Evolutionary conservation across 305 asterid species (phyloP).

Genomic region (Euphrasia arctica): DNA sequence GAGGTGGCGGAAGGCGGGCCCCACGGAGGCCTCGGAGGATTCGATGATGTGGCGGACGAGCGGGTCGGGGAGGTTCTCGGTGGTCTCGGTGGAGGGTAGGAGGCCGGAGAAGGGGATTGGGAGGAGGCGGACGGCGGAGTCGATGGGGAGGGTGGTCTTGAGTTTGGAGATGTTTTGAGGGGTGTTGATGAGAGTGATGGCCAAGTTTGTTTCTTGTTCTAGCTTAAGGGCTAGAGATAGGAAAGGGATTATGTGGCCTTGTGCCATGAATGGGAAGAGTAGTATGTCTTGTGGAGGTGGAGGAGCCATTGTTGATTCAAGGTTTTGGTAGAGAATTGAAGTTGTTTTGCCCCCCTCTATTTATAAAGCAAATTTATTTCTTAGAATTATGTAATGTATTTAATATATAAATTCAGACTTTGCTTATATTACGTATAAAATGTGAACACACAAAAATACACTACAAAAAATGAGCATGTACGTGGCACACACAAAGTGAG

Average conservation of each 20-base stretch:
- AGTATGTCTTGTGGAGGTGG: constrained; percentile 15
- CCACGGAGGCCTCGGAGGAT: constrained; percentile 26
- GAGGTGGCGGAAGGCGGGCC: constrained; percentile 30
- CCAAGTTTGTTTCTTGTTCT: constrained; percentile 24
- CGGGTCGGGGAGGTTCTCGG: constrained; percentile 22
- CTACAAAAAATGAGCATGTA: no score
- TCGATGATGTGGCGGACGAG: constrained; percentile 19
- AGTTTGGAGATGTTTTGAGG: constrained; percentile 32
- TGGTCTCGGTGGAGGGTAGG: constrained; percentile 28
- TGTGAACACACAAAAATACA: no score
- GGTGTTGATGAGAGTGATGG: constrained; percentile 31
- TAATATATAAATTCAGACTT: no score
- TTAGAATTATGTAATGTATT: no score
- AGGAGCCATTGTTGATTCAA: constrained; percentile 8
- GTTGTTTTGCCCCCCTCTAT: no score
- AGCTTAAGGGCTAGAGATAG: constrained; percentile 34
- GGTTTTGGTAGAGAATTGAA: neutral
- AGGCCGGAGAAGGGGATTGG: constrained; percentile 11
- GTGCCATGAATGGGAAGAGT: constrained; percentile 41
- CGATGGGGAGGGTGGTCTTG: neutral
- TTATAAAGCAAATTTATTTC: no score
- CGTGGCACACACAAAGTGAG: no score
- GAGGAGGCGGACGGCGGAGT: constrained; percentile 30
- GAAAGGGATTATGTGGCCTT: constrained; percentile 38
- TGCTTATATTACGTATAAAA: no score